Evolutionary conservation across 2,329 filamentous ascomycete genomes (phyloP).

Genomic region (Nemania sp.): DNA sequence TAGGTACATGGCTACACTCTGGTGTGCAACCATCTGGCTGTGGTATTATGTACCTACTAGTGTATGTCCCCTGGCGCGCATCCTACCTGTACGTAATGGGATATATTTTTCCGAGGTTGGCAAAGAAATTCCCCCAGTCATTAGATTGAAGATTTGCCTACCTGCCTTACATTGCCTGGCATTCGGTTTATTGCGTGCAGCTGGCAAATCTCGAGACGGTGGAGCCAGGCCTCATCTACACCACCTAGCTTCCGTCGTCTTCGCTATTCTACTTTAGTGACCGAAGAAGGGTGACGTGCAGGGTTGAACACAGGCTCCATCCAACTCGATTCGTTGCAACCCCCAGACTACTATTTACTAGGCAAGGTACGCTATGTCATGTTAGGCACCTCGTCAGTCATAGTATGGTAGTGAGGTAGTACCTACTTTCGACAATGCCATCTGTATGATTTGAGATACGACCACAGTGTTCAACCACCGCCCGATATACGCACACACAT

Average conservation of each 20-base stretch:
- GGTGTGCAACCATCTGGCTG: too few species aligned
- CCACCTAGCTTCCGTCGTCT: slow-evolving; percentile 10
- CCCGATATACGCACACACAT: too few species aligned
- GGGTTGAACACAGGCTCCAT: slow-evolving; percentile 9
- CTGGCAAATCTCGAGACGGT: slow-evolving; percentile 20
- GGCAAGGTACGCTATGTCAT: neutral
- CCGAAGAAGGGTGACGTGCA: slow-evolving; percentile 17
- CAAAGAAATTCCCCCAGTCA: neutral
- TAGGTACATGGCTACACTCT: neutral
- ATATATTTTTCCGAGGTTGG: neutral
- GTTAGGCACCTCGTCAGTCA: neutral
- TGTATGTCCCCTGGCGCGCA: neutral
- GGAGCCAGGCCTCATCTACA: slow-evolving; percentile 12
- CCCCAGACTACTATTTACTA: neutral
- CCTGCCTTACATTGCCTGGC: too few species aligned
- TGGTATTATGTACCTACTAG: too few species aligned
- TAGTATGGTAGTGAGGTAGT: too few species aligned
- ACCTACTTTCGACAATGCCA: too few species aligned
- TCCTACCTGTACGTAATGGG: slow-evolving; percentile 7
- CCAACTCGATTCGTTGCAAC: neutral
- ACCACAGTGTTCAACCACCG: too few species aligned
- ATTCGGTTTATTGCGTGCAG: slow-evolving; percentile 26
- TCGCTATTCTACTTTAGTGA: slow-evolving; percentile 22
- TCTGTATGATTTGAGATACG: too few species aligned
- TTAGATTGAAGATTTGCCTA: slow-evolving; percentile 21